Conservation (phyloP, 2,329 filamentous ascomycete species). For the Stylonectria norvegica region DNA sequence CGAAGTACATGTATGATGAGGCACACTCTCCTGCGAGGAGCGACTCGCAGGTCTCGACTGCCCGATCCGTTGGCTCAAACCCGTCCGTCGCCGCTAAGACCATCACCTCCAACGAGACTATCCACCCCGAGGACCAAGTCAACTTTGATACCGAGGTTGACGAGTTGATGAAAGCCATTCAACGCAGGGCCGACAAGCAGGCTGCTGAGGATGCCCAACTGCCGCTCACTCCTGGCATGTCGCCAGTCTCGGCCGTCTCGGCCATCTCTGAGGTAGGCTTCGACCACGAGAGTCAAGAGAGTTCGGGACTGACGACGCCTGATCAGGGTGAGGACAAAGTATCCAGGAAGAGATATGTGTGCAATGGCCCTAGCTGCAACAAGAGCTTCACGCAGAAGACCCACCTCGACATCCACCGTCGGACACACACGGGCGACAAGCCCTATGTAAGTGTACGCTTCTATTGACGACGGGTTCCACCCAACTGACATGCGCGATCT, state of each 20-base stretch:
- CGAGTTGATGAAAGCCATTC: constrained; percentile 83
- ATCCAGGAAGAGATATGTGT: constrained; percentile 63
- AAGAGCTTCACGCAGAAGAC: constrained; percentile 91
- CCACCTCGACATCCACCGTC: constrained; percentile 83
- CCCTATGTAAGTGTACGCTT: constrained; percentile 67
- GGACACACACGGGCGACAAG: constrained; percentile 85
- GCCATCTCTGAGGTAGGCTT: constrained; percentile 21
- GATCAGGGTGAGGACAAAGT: constrained; percentile 26
- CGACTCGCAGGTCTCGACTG: constrained; percentile 30
- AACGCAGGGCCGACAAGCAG: constrained; percentile 55
- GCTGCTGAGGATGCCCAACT: constrained; percentile 25
- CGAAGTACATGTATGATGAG: constrained; percentile 31
- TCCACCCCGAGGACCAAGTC: constrained; percentile 47
- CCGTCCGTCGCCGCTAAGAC: constrained; percentile 37
- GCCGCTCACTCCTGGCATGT: constrained; percentile 26
- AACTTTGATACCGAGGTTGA: constrained; percentile 82
- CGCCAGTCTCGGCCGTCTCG: no score
- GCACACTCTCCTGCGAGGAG: constrained; percentile 33
- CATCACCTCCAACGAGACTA: constrained; percentile 44
- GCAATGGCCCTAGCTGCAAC: constrained; percentile 68
- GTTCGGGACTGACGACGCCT: constrained; percentile 8
- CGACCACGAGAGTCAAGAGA: constrained; percentile 12
- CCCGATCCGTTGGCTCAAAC: constrained; percentile 22
- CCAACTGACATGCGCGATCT: constrained; percentile 25
- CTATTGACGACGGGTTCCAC: not conserved